phyloP scores from a whole-genome alignment of 2,329 filamentous ascomycete genomes.

The Alternaria incomplexa region DNA sequence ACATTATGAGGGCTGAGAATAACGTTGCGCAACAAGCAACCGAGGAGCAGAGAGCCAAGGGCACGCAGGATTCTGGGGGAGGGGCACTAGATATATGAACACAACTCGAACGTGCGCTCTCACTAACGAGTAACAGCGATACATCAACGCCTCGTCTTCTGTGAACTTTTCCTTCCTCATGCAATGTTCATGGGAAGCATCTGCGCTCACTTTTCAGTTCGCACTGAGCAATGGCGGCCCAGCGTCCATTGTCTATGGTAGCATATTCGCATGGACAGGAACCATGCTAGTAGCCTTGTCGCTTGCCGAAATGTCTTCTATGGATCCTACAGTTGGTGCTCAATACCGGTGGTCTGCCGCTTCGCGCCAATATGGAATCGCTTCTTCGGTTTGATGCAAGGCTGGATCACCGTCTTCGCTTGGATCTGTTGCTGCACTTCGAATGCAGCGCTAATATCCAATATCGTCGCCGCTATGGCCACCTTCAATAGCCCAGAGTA shows the following conservation, averaged over 20 bases:
- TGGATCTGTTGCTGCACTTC: conserved; percentile 43
- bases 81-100: background rate
- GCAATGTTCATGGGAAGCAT: conserved; percentile 36
- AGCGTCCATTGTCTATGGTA: conserved; percentile 35
- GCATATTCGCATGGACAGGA: conserved; percentile 32
- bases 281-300: conserved; percentile 40
- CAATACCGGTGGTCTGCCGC: conserved; percentile 37
- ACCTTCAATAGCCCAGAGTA: conserved; percentile 47
- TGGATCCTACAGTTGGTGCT: conserved; percentile 39
- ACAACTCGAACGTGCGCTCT: background rate
- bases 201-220: conserved; percentile 33
- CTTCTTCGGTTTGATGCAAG: conserved; percentile 37
- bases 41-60: conserved; percentile 17
- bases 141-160: conserved; percentile 30
- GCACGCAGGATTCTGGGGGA: conserved; percentile 15
- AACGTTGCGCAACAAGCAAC: conserved; percentile 19
- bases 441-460: conserved; percentile 34
- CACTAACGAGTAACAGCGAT: conserved; percentile 18
- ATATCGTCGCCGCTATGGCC: conserved; percentile 25
- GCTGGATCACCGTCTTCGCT: conserved; percentile 50
- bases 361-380: conserved; percentile 29
- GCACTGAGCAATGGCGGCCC: conserved; percentile 36
- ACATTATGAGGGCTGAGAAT: background rate
- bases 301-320: conserved; percentile 37
- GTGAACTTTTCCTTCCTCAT: conserved; percentile 34